Conservation (phyloP, 2,329 filamentous ascomycete species). For the Fusarium domesticum region DNA sequence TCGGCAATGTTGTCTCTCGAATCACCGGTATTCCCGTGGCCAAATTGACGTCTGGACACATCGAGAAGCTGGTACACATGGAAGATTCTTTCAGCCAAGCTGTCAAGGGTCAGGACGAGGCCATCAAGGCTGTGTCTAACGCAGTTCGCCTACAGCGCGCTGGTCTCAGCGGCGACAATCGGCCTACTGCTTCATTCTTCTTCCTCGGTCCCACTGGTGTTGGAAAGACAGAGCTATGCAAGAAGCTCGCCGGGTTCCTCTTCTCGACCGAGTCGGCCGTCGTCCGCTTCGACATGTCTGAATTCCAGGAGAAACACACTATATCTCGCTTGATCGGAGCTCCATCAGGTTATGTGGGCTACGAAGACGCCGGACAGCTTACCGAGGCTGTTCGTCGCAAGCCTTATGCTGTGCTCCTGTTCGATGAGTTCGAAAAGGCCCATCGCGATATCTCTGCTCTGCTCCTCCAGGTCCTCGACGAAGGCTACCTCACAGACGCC, state of each 20-base stretch:
- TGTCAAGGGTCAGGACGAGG: conserved; percentile 91
- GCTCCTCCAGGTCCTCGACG: conserved; percentile 89
- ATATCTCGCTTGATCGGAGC: conserved; percentile 89
- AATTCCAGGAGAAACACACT: conserved; percentile 97
- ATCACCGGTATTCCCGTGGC: conserved; percentile 90
- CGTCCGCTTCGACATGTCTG: conserved; percentile 94
- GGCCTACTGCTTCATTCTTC: conserved; percentile 92
- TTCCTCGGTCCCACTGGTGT: conserved; percentile 96
- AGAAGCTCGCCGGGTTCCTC: conserved; percentile 88
- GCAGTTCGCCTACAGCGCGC: conserved; percentile 93
- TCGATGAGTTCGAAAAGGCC: conserved; percentile 97
- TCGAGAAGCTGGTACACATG: conserved; percentile 94
- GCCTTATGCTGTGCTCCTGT: conserved; percentile 89
- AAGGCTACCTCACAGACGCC: conserved; percentile 91
- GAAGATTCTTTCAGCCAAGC: conserved; percentile 81
- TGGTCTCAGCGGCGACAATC: conserved; percentile 85
- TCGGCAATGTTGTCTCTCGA: conserved; percentile 84
- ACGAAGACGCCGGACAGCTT: conserved; percentile 93
- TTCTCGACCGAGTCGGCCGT: conserved; percentile 92
- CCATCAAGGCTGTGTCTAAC: conserved; percentile 84
- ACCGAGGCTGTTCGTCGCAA: conserved; percentile 94
- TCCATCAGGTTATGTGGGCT: conserved; percentile 92
- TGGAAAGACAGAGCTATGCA: conserved; percentile 95
- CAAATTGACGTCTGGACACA: conserved; percentile 88
- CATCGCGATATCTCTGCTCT: conserved; percentile 92